phyloP scores from a whole-genome alignment of 768 basidiomycete genomes.

The Mycena capillaripes region DNA sequence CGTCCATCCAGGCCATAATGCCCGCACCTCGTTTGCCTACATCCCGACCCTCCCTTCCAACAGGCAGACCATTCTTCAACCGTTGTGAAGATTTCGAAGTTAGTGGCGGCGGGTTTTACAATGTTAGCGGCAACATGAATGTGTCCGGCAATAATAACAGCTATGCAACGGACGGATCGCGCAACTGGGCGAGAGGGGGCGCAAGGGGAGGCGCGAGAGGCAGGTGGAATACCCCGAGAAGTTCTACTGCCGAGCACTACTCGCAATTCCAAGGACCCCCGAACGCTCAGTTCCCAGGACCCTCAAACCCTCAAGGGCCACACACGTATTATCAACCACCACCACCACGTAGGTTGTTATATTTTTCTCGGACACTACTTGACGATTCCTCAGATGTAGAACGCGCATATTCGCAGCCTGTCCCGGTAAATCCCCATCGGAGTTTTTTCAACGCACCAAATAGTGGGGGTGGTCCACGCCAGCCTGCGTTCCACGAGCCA shows the following conservation, averaged over 20 bases:
- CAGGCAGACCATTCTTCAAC: conserved; percentile 22
- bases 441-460: not conserved
- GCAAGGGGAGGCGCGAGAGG: not conserved
- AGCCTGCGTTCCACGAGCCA: not conserved
- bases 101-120: conserved; percentile 9
- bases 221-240: too few species aligned
- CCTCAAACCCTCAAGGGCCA: not conserved
- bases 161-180: not conserved
- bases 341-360: not conserved
- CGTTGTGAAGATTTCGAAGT: conserved; percentile 1
- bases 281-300: not conserved
- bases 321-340: too few species aligned
- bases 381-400: not conserved
- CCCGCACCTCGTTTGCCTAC: not conserved
- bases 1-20: too few species aligned
- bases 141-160: not conserved
- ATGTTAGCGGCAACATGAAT: conserved; percentile 1
- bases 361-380: not conserved
- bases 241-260: too few species aligned
- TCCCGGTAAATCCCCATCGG: not conserved
- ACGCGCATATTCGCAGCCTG: not conserved
- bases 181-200: too few species aligned
- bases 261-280: not conserved
- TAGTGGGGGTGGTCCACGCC: too few species aligned
- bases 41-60: too few species aligned